Conservation (phyloP, 2,329 filamentous ascomycete genomes). For the Ophiosphaerella narmari region DNA sequence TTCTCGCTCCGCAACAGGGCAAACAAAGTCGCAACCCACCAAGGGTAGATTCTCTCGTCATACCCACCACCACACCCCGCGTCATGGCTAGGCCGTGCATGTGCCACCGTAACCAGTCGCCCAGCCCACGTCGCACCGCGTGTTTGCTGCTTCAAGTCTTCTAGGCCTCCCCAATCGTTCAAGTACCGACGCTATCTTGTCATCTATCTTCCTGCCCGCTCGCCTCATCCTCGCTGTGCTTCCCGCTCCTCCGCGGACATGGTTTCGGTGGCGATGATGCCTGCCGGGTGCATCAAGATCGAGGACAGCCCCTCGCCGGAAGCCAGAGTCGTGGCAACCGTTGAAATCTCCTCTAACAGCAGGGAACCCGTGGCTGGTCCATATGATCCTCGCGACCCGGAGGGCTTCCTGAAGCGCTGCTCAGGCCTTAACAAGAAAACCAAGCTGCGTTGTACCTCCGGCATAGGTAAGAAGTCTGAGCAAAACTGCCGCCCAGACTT, state of each 20-base stretch:
- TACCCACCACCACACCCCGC: neutral
- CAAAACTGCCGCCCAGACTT: slow-evolving; percentile 29
- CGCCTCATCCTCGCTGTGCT: neutral
- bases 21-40: neutral
- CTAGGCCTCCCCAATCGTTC: too few species aligned
- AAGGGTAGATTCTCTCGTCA: neutral
- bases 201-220: too few species aligned
- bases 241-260: neutral
- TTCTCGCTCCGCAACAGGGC: slow-evolving; percentile 3
- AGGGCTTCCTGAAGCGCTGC: slow-evolving; percentile 32
- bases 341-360: slow-evolving; percentile 10
- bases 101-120: neutral
- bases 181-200: too few species aligned
- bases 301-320: slow-evolving; percentile 13
- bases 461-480: slow-evolving; percentile 27
- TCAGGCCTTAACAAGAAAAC: slow-evolving; percentile 36
- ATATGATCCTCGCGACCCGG: slow-evolving; percentile 30
- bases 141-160: neutral
- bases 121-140: neutral
- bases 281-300: slow-evolving; percentile 4
- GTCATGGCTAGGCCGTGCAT: neutral
- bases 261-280: neutral
- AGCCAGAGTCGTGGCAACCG: neutral
- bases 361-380: too few species aligned
- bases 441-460: slow-evolving; percentile 21